Evolutionary conservation across 768 basidiomycete species (phyloP).

Genomic region (Trichaptum fuscoviolaceum): DNA sequence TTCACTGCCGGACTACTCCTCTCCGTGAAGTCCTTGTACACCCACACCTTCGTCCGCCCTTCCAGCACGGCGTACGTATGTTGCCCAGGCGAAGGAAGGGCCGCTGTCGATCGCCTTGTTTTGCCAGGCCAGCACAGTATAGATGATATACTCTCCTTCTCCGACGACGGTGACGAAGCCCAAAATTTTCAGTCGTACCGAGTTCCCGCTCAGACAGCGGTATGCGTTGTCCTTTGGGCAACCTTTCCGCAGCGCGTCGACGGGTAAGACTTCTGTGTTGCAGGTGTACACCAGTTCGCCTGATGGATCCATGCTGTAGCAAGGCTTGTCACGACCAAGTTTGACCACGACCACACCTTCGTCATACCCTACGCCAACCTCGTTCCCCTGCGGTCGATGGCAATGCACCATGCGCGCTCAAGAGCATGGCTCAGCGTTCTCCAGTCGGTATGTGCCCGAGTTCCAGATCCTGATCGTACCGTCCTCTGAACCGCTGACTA

Average conservation of each 20-base stretch:
- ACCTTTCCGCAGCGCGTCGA: conserved; percentile 55
- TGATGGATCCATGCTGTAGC: conserved; percentile 88
- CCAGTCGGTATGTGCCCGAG: conserved; percentile 89
- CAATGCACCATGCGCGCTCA: conserved; percentile 93
- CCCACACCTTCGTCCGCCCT: conserved; percentile 74
- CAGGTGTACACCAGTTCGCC: conserved; percentile 94
- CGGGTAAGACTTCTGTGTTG: conserved; percentile 88
- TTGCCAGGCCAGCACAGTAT: conserved; percentile 96
- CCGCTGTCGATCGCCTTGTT: conserved; percentile 97
- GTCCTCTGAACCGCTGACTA: conserved; percentile 93
- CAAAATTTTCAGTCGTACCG: conserved; percentile 91
- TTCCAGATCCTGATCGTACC: conserved; percentile 99
- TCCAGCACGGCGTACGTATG: conserved; percentile 96
- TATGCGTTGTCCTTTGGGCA: conserved; percentile 75
- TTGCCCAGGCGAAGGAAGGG: conserved; percentile 92
- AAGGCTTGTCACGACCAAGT: conserved; percentile 95
- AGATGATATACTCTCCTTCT: conserved; percentile 98
- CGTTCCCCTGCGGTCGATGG: conserved; percentile 82
- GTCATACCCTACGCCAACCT: conserved; percentile 93
- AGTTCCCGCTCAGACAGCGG: conserved; percentile 80
- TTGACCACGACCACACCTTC: conserved; percentile 95
- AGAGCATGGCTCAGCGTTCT: conserved; percentile 90
- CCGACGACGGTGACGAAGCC: conserved; percentile 97
- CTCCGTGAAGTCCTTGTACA: too few species aligned
- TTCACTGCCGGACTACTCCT: conserved; percentile 63